phyloP scores from a whole-genome alignment of 352 stramenopile genomes.

The Globisporangium paroecandrum region DNA sequence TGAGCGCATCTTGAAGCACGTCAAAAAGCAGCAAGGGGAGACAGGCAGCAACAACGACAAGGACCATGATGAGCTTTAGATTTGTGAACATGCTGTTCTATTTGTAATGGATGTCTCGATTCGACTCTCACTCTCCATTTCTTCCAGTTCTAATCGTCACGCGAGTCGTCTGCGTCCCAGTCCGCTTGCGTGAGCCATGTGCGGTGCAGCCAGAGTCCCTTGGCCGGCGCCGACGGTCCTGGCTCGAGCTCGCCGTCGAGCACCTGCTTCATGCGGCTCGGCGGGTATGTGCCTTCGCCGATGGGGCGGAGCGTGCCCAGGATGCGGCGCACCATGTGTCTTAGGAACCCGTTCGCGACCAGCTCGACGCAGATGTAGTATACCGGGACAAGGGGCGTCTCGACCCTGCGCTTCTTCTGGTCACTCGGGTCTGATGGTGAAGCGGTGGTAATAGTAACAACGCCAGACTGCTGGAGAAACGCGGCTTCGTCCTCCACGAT shows the following conservation, averaged over 20 bases:
- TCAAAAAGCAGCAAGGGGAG: conserved; percentile 22
- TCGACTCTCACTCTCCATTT: conserved; percentile 7
- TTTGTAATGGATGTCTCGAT: not conserved
- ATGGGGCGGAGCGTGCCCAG: conserved; percentile 77
- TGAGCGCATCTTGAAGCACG: conserved; percentile 51
- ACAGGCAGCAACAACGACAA: not conserved
- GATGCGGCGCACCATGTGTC: conserved; percentile 87
- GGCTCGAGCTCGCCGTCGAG: conserved; percentile 45
- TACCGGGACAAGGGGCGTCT: conserved; percentile 25
- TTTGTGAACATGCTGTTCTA: conserved; percentile 1
- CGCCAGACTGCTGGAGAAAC: conserved; percentile 7
- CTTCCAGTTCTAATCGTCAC: conserved; percentile 29
- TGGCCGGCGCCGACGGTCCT: conserved; percentile 69
- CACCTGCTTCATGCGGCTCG: conserved; percentile 63
- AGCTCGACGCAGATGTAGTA: conserved; percentile 84
- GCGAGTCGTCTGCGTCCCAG: conserved; percentile 49
- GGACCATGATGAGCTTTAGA: conserved; percentile 59
- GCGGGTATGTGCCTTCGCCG: conserved; percentile 59
- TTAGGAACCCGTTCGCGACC: conserved; percentile 78
- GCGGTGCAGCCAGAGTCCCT: conserved; percentile 80
- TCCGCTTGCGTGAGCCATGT: conserved; percentile 81
- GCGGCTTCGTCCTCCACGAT: conserved; percentile 40
- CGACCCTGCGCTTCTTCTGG: conserved; percentile 39
- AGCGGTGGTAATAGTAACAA: not conserved
- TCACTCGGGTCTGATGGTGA: conserved; percentile 17